phyloP scores from a whole-genome alignment of 768 basidiomycete genomes.

The Lanmaoa pseudosensibilis region DNA sequence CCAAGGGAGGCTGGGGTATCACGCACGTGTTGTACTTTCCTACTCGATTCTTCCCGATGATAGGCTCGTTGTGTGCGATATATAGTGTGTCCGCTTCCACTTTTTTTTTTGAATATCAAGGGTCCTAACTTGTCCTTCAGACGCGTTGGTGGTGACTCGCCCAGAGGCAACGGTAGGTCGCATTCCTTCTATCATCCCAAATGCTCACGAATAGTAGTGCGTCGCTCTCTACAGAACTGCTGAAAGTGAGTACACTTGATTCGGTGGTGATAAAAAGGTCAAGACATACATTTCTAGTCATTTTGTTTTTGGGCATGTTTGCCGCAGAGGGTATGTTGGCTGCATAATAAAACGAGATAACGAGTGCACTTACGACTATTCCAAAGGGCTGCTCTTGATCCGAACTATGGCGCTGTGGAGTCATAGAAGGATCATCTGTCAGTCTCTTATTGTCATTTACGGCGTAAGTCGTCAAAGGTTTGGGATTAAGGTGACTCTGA shows the following conservation, averaged over 20 bases:
- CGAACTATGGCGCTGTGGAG: conserved; percentile 11
- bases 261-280: not conserved
- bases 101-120: not conserved
- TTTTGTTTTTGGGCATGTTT: conserved; percentile 6
- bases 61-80: conserved; percentile 1
- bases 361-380: not conserved
- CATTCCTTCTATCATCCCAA: not conserved
- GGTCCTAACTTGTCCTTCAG: not conserved
- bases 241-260: conserved; percentile 1
- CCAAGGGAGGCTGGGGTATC: conserved; percentile 4
- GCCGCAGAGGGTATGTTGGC: conserved; percentile 8
- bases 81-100: conserved; percentile 3
- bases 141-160: not conserved
- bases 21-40: conserved; percentile 10
- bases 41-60: conserved; percentile 10
- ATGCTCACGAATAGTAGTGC: conserved; percentile 1
- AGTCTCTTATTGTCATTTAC: not conserved
- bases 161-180: not conserved
- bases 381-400: conserved; percentile 14
- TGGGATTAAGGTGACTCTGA: not conserved
- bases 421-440: not conserved
- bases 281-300: not conserved
- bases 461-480: not conserved
- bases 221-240: conserved; percentile 7
- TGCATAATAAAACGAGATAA: not conserved